A percentile compares a stretch with the other conserved stretches of the same genome.
Evolutionary conservation across 106 monocot genomes (phyloP).

Genomic region (Phalaenopsis equestris): DNA sequence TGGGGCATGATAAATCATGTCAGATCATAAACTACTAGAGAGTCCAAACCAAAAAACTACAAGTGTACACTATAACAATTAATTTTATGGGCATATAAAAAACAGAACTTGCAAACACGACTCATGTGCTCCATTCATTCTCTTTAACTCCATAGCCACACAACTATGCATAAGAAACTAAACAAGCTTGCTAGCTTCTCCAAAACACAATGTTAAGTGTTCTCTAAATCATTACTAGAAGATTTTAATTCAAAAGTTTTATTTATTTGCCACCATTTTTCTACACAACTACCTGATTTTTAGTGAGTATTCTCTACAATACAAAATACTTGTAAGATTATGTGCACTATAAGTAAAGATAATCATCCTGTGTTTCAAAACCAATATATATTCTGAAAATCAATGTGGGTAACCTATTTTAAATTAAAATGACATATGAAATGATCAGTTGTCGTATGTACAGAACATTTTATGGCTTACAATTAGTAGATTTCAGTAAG

Average conservation of each 20-base stretch:
- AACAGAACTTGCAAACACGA: background rate
- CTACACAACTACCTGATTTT: background rate
- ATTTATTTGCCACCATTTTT: background rate
- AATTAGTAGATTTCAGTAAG: no score
- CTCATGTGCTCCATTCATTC: background rate
- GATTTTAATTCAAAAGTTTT: background rate
- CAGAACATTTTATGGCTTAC: no score
- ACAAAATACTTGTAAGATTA: no score
- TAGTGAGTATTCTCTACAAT: background rate
- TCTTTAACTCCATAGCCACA: background rate
- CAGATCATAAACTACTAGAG: background rate
- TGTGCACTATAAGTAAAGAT: no score
- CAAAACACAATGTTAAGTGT: background rate
- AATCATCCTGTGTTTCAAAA: no score
- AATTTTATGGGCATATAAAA: background rate
- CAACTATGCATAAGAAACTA: background rate
- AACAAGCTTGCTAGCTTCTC: no score
- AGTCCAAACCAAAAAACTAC: background rate
- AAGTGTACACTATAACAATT: background rate
- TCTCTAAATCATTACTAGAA: background rate
- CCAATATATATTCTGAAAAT: no score
- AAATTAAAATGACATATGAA: no score
- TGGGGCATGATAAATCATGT: background rate
- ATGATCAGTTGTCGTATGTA: no score
- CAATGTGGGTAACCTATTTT: no score